A percentile compares a stretch with the other conserved stretches of the same genome.
Conservation (phyloP, 805 yeast species). For the Kodamaea fukazawae region DNA sequence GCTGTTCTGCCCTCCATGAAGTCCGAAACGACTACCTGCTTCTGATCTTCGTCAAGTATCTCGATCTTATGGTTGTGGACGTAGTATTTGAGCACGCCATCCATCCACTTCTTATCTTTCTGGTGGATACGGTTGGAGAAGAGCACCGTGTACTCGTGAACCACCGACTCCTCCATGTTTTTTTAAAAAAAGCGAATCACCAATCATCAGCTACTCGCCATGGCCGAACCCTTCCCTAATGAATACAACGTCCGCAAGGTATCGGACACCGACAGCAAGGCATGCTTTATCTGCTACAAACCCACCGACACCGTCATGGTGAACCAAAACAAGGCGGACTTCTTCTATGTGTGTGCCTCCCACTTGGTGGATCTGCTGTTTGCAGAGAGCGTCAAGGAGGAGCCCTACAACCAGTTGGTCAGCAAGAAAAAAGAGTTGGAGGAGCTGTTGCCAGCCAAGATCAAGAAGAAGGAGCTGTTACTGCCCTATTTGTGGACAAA, state of each 20-base stretch:
- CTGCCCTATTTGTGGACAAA: slow-evolving; percentile 37
- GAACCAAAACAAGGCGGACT: slow-evolving; percentile 46
- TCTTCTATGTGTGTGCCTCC: slow-evolving; percentile 49
- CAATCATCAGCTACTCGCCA: not conserved
- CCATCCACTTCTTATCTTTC: slow-evolving; percentile 51
- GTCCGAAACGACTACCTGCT: slow-evolving; percentile 32
- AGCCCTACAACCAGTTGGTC: slow-evolving; percentile 30
- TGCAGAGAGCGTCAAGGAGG: slow-evolving; percentile 38
- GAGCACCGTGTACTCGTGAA: slow-evolving; percentile 46
- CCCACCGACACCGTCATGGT: slow-evolving; percentile 47
- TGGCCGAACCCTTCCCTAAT: slow-evolving; percentile 26
- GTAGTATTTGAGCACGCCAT: slow-evolving; percentile 46
- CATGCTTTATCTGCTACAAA: slow-evolving; percentile 53
- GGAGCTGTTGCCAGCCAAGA: slow-evolving; percentile 18
- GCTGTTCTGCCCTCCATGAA: slow-evolving; percentile 23
- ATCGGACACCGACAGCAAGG: slow-evolving; percentile 37
- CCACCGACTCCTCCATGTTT: slow-evolving; percentile 27
- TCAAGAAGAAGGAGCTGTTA: slow-evolving; percentile 22
- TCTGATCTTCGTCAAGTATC: slow-evolving; percentile 35
- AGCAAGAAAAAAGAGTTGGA: slow-evolving; percentile 20
- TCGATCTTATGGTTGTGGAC: slow-evolving; percentile 49
- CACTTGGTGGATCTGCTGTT: slow-evolving; percentile 50
- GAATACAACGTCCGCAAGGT: slow-evolving; percentile 43
- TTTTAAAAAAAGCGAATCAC: not conserved
- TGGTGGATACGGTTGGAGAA: slow-evolving; percentile 46